phyloP scores from a whole-genome alignment of 176 grass and related monocot species.

The Saccharum officinarum region DNA sequence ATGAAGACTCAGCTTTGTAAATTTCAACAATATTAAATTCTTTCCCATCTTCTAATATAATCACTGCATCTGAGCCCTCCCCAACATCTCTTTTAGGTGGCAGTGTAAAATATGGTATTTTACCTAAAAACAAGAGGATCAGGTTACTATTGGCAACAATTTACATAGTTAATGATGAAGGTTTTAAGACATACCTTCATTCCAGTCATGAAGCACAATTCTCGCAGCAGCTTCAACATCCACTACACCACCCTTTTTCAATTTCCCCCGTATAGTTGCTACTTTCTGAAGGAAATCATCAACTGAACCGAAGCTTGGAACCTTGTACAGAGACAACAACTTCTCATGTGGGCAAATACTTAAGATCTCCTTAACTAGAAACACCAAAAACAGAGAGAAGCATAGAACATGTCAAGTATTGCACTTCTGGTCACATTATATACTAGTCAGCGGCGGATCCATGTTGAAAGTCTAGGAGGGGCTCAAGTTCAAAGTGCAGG shows the following conservation, averaged over 20 bases:
- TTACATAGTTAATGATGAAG: not conserved
- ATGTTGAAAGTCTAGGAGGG: too few relatives aligned
- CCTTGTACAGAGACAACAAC: constrained; percentile 80
- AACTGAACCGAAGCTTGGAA: constrained; percentile 70
- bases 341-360: constrained; percentile 71
- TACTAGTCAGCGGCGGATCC: too few relatives aligned
- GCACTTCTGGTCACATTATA: constrained; percentile 17
- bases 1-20: constrained; percentile 78
- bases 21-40: constrained; percentile 87
- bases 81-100: constrained; percentile 66
- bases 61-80: constrained; percentile 49
- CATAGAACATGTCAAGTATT: constrained; percentile 16
- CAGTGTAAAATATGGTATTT: constrained; percentile 92
- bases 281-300: constrained; percentile 97
- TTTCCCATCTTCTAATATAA: constrained; percentile 70
- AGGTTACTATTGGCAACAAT: not conserved
- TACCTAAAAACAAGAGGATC: constrained; percentile 50
- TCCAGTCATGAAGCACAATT: constrained; percentile 98
- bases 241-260: constrained; percentile 95
- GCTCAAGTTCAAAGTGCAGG: too few relatives aligned
- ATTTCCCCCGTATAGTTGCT: constrained; percentile 68
- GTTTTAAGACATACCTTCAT: constrained; percentile 60
- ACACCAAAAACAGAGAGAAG: constrained; percentile 14
- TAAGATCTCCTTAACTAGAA: constrained; percentile 93
- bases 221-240: constrained; percentile 87